A percentile compares a stretch with the other conserved stretches of the same genome.
These are phyloP conservation scores for Rhizoclosmatium sp. DNA, from an alignment of 192 early-diverging fungal species.

Conservation along the genomic window DNA sequence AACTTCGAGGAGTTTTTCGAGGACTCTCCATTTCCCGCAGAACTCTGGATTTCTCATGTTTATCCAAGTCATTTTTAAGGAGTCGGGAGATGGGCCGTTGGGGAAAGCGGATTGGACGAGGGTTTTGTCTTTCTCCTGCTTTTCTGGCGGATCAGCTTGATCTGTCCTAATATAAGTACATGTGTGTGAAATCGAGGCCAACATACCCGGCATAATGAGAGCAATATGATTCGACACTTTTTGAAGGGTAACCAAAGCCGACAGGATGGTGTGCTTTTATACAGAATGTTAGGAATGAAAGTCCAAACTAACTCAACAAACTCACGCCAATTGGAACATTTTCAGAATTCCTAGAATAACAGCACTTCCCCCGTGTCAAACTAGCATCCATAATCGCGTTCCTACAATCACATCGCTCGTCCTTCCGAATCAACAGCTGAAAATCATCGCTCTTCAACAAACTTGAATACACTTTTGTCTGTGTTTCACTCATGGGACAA, in stretches of 20 bases:
- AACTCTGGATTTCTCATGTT: constrained; percentile 9
- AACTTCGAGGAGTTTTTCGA: constrained; percentile 4
- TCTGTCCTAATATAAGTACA: not conserved
- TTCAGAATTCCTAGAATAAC: not conserved
- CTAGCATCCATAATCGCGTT: not conserved
- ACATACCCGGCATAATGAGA: not conserved
- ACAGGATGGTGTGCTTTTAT: not conserved
- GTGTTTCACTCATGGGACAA: constrained; percentile 1
- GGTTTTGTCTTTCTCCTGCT: not conserved
- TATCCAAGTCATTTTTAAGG: not conserved
- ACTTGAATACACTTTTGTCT: not conserved
- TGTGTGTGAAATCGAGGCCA: not conserved
- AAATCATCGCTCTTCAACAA: not conserved
- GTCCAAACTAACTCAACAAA: not conserved
- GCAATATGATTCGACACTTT: constrained; percentile 6
- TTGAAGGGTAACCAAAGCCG: constrained; percentile 1
- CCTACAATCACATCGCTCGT: constrained; percentile 2
- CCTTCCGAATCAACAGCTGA: constrained; percentile 2
- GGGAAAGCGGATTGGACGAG: not conserved
- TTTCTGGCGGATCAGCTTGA: not conserved
- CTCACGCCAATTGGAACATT: not conserved
- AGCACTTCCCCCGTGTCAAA: constrained; percentile 2
- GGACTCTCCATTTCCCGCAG: constrained; percentile 1
- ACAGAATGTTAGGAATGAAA: not conserved
- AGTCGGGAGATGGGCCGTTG: not conserved